Conservation (phyloP, 2,329 filamentous ascomycete species). For the Ceratocystis lukuohia region DNA sequence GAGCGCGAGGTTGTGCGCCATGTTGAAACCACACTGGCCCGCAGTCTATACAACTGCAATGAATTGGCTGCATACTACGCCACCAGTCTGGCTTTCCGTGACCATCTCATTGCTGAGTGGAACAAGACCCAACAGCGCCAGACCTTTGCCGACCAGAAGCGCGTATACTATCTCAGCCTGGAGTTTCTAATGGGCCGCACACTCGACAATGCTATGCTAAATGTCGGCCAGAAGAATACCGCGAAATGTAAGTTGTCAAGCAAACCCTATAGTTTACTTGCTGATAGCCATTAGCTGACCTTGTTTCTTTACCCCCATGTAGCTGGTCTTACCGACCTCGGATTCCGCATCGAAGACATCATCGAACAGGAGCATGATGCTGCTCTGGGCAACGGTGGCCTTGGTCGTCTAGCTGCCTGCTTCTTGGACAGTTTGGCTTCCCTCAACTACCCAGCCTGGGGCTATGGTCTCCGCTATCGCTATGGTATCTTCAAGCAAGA, state of each 20-base stretch:
- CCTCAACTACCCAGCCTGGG: slow-evolving; percentile 92
- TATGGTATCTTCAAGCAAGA: slow-evolving; percentile 99
- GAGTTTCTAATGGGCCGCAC: slow-evolving; percentile 97
- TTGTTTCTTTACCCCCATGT: slow-evolving; percentile 18
- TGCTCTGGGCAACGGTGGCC: slow-evolving; percentile 86
- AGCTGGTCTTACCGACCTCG: slow-evolving; percentile 79
- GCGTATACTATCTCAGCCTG: slow-evolving; percentile 91
- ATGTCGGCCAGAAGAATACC: slow-evolving; percentile 73
- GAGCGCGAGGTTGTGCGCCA: slow-evolving; percentile 79
- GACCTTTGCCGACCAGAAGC: slow-evolving; percentile 79
- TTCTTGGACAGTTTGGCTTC: slow-evolving; percentile 94
- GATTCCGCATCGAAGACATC: slow-evolving; percentile 93
- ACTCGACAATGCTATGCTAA: slow-evolving; percentile 97
- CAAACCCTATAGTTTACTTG: not conserved
- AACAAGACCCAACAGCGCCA: slow-evolving; percentile 96
- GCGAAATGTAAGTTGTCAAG: slow-evolving; percentile 51
- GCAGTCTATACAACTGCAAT: slow-evolving; percentile 96
- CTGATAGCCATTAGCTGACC: slow-evolving; percentile 10
- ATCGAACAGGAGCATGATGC: slow-evolving; percentile 93
- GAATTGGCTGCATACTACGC: slow-evolving; percentile 86
- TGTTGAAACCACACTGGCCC: slow-evolving; percentile 89
- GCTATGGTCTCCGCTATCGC: slow-evolving; percentile 86
- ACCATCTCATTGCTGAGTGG: slow-evolving; percentile 88
- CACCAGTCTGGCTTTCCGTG: slow-evolving; percentile 80
- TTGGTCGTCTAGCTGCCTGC: slow-evolving; percentile 87